Conservation (phyloP, 441 rosid genomes). For the Macaranga tanarius region DNA sequence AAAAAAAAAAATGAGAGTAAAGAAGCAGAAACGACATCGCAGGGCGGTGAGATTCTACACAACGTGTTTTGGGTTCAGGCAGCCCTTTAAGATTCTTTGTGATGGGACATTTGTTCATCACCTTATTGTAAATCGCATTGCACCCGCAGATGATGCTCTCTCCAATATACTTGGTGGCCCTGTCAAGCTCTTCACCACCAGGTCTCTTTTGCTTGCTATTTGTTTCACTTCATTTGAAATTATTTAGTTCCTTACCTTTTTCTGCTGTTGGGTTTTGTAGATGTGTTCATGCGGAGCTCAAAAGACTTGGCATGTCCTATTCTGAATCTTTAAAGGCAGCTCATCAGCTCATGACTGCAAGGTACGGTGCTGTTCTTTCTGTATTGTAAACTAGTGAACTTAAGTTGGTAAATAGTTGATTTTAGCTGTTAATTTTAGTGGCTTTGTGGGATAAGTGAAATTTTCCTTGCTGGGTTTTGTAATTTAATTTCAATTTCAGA, state of each 20-base stretch:
- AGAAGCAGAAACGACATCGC: slow-evolving; percentile 79
- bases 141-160: slow-evolving; percentile 68
- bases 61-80: slow-evolving; percentile 69
- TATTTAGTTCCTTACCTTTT: not conserved
- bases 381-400: too few species aligned
- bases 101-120: slow-evolving; percentile 86
- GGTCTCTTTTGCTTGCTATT: slow-evolving; percentile 30
- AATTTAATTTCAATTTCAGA: slow-evolving; percentile 34
- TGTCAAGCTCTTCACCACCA: slow-evolving; percentile 85
- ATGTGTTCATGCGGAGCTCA: slow-evolving; percentile 75
- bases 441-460: too few species aligned
- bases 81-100: slow-evolving; percentile 74
- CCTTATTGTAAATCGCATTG: slow-evolving; percentile 48
- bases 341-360: slow-evolving; percentile 54
- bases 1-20: slow-evolving; percentile 54
- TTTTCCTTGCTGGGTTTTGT: slow-evolving; percentile 8
- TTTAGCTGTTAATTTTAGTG: not conserved
- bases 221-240: not conserved
- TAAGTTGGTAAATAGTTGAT: too few species aligned
- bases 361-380: slow-evolving; percentile 32
- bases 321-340: slow-evolving; percentile 60
- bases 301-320: slow-evolving; percentile 58
- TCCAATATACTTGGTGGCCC: slow-evolving; percentile 60
- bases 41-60: slow-evolving; percentile 70
- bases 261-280: slow-evolving; percentile 31